Conservation (phyloP, 805 yeast species). For the Saccharomycopsis fermentans region DNA sequence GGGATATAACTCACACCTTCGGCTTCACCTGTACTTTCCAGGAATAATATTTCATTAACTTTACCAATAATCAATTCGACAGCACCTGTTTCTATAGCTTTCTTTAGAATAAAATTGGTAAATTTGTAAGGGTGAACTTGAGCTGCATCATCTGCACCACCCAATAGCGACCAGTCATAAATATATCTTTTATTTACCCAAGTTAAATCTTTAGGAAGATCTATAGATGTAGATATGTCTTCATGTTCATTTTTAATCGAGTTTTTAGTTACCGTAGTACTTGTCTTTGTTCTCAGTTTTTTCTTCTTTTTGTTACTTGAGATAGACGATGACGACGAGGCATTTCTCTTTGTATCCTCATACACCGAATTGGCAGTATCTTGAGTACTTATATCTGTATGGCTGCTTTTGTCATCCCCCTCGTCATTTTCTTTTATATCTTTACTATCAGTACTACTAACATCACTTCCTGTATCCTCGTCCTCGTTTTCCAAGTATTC, state of each 20-base stretch:
- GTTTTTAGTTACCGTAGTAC: slow-evolving; percentile 25
- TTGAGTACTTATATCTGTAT: slow-evolving; percentile 16
- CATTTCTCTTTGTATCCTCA: slow-evolving; percentile 18
- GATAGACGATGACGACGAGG: not conserved
- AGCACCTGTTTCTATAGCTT: slow-evolving; percentile 72
- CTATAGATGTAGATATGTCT: slow-evolving; percentile 13
- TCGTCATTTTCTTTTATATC: not conserved
- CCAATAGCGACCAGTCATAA: slow-evolving; percentile 66
- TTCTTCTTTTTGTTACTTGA: slow-evolving; percentile 8
- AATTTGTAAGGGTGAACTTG: slow-evolving; percentile 95
- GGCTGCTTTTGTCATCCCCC: slow-evolving; percentile 2
- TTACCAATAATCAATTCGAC: slow-evolving; percentile 82
- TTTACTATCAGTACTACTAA: not conserved
- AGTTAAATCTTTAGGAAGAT: slow-evolving; percentile 53
- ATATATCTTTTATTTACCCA: slow-evolving; percentile 68
- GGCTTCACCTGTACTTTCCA: slow-evolving; percentile 56
- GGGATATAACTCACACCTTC: slow-evolving; percentile 59
- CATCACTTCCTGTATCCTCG: slow-evolving; percentile 9
- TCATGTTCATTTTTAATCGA: slow-evolving; percentile 22
- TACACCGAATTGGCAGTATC: slow-evolving; percentile 20
- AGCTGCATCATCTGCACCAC: slow-evolving; percentile 82
- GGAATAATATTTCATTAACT: slow-evolving; percentile 56
- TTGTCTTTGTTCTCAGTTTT: slow-evolving; percentile 27
- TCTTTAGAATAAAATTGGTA: slow-evolving; percentile 70
- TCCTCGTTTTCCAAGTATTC: slow-evolving; percentile 13